Conservation (phyloP, 371 early-diverging fungal genomes). For the Lichtheimia hyalospora region DNA sequence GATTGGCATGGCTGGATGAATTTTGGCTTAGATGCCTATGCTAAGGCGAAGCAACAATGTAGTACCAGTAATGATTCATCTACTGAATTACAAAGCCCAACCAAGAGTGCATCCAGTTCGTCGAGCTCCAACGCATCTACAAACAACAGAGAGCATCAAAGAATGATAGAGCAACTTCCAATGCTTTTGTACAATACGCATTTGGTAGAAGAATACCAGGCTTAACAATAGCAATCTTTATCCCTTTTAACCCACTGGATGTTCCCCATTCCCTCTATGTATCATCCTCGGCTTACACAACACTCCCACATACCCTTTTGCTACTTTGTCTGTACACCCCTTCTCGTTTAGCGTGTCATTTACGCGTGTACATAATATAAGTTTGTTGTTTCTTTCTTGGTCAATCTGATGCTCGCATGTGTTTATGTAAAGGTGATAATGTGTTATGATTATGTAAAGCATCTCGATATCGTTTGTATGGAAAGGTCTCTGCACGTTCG, state of each 20-base stretch:
- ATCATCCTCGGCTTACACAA: background rate
- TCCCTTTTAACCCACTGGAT: background rate
- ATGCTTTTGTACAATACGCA: conserved; percentile 9
- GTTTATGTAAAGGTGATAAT: conserved; percentile 1
- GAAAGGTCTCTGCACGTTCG: conserved; percentile 70
- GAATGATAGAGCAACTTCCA: conserved; percentile 7
- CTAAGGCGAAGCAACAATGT: conserved; percentile 9
- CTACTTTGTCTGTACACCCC: background rate
- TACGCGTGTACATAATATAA: background rate
- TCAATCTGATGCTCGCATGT: background rate
- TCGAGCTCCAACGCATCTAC: background rate
- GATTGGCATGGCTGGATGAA: conserved; percentile 22
- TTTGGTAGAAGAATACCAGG: conserved; percentile 3
- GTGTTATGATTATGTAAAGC: conserved; percentile 12
- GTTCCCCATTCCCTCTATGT: background rate
- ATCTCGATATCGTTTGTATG: conserved; percentile 57
- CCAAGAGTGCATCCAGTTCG: background rate
- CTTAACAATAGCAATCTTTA: background rate
- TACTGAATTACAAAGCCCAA: background rate
- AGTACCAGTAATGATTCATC: background rate
- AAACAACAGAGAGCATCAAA: conserved; percentile 2
- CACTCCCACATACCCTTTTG: background rate
- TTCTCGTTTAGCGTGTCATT: background rate
- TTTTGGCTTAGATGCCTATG: conserved; percentile 22
- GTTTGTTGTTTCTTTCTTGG: background rate